These are phyloP conservation scores for Filobasidium wieringae DNA, from an alignment of 768 basidiomycete genomes.

Conservation along the genomic window DNA sequence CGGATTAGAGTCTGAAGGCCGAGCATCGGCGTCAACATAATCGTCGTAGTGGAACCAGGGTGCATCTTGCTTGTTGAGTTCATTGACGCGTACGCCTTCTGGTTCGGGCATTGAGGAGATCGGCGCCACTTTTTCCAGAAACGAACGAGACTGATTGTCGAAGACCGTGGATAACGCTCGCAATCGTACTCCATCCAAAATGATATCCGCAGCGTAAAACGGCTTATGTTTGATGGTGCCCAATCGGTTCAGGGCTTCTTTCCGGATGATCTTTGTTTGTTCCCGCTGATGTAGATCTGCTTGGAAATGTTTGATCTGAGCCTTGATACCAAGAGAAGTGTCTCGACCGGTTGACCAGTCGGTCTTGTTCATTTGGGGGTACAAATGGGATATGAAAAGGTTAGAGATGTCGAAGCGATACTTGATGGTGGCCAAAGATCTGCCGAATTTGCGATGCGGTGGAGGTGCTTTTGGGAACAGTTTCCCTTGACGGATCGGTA, in stretches of 20 bases:
- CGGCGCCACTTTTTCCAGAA: neutral
- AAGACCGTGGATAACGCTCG: constrained; percentile 70
- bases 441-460: constrained; percentile 73
- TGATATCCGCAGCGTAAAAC: constrained; percentile 77
- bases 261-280: constrained; percentile 57
- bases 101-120: constrained; percentile 43
- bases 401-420: constrained; percentile 68
- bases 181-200: constrained; percentile 62
- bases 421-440: constrained; percentile 80
- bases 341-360: constrained; percentile 71
- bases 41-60: constrained; percentile 69
- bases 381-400: constrained; percentile 73
- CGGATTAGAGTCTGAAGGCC: constrained; percentile 46
- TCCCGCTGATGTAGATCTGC: constrained; percentile 88
- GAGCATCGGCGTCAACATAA: constrained; percentile 67
- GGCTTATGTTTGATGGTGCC: constrained; percentile 60
- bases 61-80: constrained; percentile 20
- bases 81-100: constrained; percentile 27
- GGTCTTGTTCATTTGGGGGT: constrained; percentile 65
- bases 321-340: constrained; percentile 75
- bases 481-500: constrained; percentile 79
- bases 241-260: constrained; percentile 49
- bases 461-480: constrained; percentile 57
- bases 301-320: constrained; percentile 63
- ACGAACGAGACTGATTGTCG: constrained; percentile 16